Evolutionary conservation across 2,329 filamentous ascomycete species (phyloP).

Genomic region (Tolypocladium nubicola): DNA sequence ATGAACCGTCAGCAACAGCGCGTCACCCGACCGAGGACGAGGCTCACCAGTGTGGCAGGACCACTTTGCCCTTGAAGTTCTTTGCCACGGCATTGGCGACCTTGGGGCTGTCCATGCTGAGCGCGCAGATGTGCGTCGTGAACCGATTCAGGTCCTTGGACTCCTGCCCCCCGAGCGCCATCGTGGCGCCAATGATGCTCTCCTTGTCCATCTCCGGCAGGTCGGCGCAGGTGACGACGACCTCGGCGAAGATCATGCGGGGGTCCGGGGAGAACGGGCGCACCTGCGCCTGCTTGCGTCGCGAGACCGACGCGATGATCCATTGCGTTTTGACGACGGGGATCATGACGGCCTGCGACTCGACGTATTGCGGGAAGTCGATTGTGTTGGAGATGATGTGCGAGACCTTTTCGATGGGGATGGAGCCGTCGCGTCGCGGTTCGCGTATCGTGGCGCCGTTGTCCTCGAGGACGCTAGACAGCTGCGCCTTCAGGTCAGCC

Average conservation of each 20-base stretch:
- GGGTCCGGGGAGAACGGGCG: slow-evolving; percentile 87
- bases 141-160: slow-evolving; percentile 58
- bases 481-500: slow-evolving; percentile 17
- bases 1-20: not conserved
- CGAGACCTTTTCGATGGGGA: slow-evolving; percentile 37
- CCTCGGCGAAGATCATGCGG: slow-evolving; percentile 76
- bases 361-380: slow-evolving; percentile 81
- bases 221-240: slow-evolving; percentile 73
- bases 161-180: slow-evolving; percentile 82
- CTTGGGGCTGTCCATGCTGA: slow-evolving; percentile 65
- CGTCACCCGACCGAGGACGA: not conserved
- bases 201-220: slow-evolving; percentile 82
- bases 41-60: slow-evolving; percentile 80
- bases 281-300: slow-evolving; percentile 62
- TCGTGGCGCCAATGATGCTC: slow-evolving; percentile 78
- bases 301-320: slow-evolving; percentile 61
- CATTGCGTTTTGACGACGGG: slow-evolving; percentile 76
- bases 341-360: slow-evolving; percentile 65
- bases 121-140: slow-evolving; percentile 82
- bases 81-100: slow-evolving; percentile 53
- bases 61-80: slow-evolving; percentile 64
- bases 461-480: slow-evolving; percentile 30
- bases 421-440: slow-evolving; percentile 34
- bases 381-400: slow-evolving; percentile 61
- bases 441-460: slow-evolving; percentile 41